Evolutionary conservation across 2,329 filamentous ascomycete genomes (phyloP), one percentile per base, ranked within the genome.

Genomic region (Bipolaris cookei): DNA sequence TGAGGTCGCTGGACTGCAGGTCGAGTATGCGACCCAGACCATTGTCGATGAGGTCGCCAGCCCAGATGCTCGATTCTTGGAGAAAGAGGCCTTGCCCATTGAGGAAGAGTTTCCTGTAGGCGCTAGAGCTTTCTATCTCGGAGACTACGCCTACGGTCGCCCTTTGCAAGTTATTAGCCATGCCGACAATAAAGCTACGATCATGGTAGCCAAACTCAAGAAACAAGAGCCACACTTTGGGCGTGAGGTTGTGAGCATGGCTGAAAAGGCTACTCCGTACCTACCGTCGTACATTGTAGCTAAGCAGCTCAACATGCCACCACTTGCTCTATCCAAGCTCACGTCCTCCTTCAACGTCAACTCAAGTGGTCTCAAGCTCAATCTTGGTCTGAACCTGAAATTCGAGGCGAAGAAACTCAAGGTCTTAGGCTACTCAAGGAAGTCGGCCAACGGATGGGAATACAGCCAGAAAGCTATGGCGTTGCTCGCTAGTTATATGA

Each of bases 391-490:
- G 59, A 99, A 99, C 71, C 83, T 99, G 65, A 99, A 99, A 76
- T 99, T 99, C 58, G 95, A 99, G 74, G 91, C 87, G 2, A 94
- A 91, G 79, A 97, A 97, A 78, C 84, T 93, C 67, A 99, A 99
- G 79, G 95, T 99, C 6, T 80, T 99, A 30, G 95, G 95, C 0
- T 99, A 97, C 77, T 97, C 94, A 21, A 90, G 92, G 67, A 95
- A 95, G 72, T 88, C 88, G 3, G 82, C 87, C 11, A 90, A 87
- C 25, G 95, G 96, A 5, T 99, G 96, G 96, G 95, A 99, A 76
- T 99, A 97, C 75, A 97, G 93, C 70, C 84, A 86, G 47, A 89
- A 91, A 65, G 93, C 95, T 1, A 83, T 97, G 55, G 84, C 89
- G 43, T 79, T 99, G 51, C 86, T 99, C 51, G 85, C 88, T 39